A percentile compares a stretch with the other conserved stretches of the same genome.
These are phyloP conservation scores for Berberis vulgaris DNA, from an alignment of 164 flowering plant species.

Conservation along the genomic window DNA sequence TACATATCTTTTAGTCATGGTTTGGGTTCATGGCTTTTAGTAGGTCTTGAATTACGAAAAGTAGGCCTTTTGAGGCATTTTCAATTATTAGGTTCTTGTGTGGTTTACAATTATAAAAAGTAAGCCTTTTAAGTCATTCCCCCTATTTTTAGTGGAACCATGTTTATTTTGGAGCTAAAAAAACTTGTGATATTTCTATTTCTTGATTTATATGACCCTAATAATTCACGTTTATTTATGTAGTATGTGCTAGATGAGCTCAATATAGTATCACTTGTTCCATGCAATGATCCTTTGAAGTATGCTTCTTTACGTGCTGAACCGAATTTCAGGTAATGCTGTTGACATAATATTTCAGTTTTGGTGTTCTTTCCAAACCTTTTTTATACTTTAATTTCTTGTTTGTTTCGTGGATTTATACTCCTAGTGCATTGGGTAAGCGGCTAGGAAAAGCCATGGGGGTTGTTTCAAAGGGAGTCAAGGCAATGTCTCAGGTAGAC, in stretches of 20 bases:
- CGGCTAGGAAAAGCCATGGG: slow-evolving; percentile 92
- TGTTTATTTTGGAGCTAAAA: too few species aligned
- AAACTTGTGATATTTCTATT: too few species aligned
- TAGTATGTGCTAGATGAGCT: slow-evolving; percentile 93
- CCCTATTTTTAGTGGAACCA: too few species aligned
- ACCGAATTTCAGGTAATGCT: slow-evolving; percentile 79
- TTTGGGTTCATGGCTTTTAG: too few species aligned
- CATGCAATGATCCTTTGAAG: slow-evolving; percentile 75
- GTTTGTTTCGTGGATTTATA: background rate
- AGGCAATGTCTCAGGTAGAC: slow-evolving; percentile 79
- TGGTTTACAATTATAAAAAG: too few species aligned
- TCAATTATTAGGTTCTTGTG: too few species aligned
- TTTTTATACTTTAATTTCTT: background rate
- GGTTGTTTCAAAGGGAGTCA: slow-evolving; percentile 70
- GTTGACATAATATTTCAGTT: background rate
- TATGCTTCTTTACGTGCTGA: slow-evolving; percentile 92
- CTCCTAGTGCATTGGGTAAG: slow-evolving; percentile 64
- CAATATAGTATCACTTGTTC: slow-evolving; percentile 55
- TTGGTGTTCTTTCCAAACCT: background rate
- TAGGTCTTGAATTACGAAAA: too few species aligned
- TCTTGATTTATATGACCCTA: too few species aligned
- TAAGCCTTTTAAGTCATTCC: too few species aligned
- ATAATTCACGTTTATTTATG: slow-evolving; percentile 2
- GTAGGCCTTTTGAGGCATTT: too few species aligned
- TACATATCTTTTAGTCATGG: too few species aligned